Evolutionary conservation across 2,329 filamentous ascomycete species (phyloP).

Genomic region (Colletotrichum shisoi): DNA sequence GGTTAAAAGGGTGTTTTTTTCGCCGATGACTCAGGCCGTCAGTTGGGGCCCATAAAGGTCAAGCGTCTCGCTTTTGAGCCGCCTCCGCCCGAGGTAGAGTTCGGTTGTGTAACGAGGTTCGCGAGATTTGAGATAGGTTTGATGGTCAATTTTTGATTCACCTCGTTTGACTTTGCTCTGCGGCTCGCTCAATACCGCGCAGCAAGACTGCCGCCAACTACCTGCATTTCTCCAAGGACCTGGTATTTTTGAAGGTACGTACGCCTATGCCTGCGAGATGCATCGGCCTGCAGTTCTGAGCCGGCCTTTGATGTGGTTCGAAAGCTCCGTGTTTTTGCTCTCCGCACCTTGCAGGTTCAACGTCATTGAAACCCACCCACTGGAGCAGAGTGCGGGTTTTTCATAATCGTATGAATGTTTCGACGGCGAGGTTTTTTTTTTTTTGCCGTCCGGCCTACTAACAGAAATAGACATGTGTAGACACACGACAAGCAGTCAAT

Average conservation of each 20-base stretch:
- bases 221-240: not conserved
- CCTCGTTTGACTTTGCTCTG: not conserved
- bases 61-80: slow-evolving; percentile 24
- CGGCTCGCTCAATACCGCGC: not conserved
- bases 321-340: not conserved
- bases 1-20: too few species aligned
- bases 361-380: not conserved
- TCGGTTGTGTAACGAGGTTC: slow-evolving; percentile 9
- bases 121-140: not conserved
- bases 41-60: too few species aligned
- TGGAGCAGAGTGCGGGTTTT: not conserved
- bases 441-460: not conserved
- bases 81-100: slow-evolving; percentile 21
- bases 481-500: too few species aligned
- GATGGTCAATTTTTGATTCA: not conserved
- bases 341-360: not conserved
- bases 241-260: too few species aligned
- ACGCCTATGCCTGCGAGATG: not conserved
- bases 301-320: not conserved
- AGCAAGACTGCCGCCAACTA: not conserved
- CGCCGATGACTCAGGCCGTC: too few species aligned
- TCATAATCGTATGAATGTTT: too few species aligned
- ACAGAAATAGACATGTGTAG: not conserved
- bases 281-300: not conserved
- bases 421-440: too few species aligned